A percentile compares a stretch with the other conserved stretches of the same genome.
These are phyloP conservation scores for Mayamaea pseudoterrestris DNA, from an alignment of 108 stramenopile species.

Conservation along the genomic window DNA sequence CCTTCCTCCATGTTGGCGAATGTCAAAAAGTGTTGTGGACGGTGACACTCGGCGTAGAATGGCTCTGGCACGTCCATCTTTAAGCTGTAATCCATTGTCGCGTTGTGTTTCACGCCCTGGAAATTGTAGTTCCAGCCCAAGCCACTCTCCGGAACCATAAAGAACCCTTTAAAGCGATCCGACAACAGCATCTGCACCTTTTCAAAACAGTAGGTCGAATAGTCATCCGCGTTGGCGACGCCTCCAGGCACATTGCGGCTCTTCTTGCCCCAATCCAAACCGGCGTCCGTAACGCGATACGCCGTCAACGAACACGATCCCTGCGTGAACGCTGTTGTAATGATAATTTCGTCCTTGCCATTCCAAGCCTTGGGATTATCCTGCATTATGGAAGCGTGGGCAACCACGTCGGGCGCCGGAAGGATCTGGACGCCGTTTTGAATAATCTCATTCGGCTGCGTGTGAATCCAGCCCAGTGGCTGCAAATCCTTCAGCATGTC, in stretches of 20 bases:
- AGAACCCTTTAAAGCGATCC: conserved; percentile 97
- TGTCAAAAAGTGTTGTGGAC: conserved; percentile 97
- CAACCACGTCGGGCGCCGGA: conserved; percentile 87
- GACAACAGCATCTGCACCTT: conserved; percentile 97
- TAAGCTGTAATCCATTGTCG: conserved; percentile 85
- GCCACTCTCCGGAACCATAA: conserved; percentile 91
- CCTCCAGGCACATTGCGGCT: conserved; percentile 82
- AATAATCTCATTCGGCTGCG: conserved; percentile 94
- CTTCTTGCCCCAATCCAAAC: conserved; percentile 93
- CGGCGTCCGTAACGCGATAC: conserved; percentile 87
- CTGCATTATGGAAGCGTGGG: conserved; percentile 77
- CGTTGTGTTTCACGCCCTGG: conserved; percentile 93
- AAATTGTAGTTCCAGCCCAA: conserved; percentile 99
- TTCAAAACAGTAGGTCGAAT: conserved; percentile 89
- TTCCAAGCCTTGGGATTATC: conserved; percentile 82
- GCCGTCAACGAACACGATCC: conserved; percentile 97
- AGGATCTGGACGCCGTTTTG: conserved; percentile 86
- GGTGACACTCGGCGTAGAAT: conserved; percentile 94
- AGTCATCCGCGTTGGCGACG: conserved; percentile 84
- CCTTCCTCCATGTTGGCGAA: conserved; percentile 89
- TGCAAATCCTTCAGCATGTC: conserved; percentile 88
- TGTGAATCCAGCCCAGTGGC: conserved; percentile 98
- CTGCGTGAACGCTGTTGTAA: conserved; percentile 96
- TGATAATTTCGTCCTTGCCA: conserved; percentile 86
- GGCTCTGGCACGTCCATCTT: conserved; percentile 81